Conservation (phyloP, 169 alveolate genomes). For the Cryptosporidium canis region DNA sequence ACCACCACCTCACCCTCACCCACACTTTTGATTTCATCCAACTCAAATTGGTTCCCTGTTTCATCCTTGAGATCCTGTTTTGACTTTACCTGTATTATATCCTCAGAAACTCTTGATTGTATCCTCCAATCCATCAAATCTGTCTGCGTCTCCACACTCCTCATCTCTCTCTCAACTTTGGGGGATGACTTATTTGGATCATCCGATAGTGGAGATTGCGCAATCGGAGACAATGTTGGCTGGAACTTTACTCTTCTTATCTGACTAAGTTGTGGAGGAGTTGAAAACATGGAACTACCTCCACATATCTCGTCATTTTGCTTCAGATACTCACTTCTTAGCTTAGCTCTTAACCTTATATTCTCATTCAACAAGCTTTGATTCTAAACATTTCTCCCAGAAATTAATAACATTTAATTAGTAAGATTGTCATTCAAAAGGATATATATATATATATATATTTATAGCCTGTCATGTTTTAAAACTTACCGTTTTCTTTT, state of each 20-base stretch:
- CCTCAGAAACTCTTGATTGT: neutral
- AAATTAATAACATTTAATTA: neutral
- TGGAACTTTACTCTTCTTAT: slow-evolving; percentile 60
- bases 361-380: slow-evolving; percentile 58
- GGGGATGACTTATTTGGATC: neutral
- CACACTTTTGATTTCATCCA: neutral
- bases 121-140: neutral
- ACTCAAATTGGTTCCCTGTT: neutral
- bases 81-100: neutral
- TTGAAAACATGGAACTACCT: neutral
- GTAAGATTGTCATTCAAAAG: neutral
- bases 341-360: slow-evolving; percentile 59
- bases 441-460: neutral
- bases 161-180: slow-evolving; percentile 1
- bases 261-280: slow-evolving; percentile 69
- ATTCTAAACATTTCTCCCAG: slow-evolving; percentile 2
- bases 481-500: slow-evolving; percentile 68
- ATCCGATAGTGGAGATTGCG: slow-evolving; percentile 66
- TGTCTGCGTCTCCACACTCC: slow-evolving; percentile 11
- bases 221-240: slow-evolving; percentile 64
- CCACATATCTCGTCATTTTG: slow-evolving; percentile 15
- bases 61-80: neutral
- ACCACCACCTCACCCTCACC: neutral
- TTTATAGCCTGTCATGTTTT: neutral
- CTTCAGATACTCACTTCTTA: slow-evolving; percentile 19